phyloP scores from a whole-genome alignment of 495 filamentous ascomycete species.

The Ramalina intermedia region DNA sequence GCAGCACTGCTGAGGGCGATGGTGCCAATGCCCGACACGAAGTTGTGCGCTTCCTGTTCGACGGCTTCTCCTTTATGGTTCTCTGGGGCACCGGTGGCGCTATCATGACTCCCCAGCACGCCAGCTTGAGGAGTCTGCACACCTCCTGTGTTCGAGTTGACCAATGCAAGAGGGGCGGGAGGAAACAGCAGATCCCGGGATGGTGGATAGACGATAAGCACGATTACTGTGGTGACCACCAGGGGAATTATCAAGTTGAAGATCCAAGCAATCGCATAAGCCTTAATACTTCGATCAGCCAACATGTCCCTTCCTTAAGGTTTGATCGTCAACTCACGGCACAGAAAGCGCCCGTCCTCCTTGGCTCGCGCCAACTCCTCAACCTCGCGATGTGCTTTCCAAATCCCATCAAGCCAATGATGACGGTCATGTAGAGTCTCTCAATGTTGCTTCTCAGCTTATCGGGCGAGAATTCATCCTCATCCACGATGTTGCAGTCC shows the following conservation, averaged over 20 bases:
- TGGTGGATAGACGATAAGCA: slow-evolving; percentile 52
- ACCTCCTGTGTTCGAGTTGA: slow-evolving; percentile 45
- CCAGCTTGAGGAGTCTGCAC: slow-evolving; percentile 56
- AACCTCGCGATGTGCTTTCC: slow-evolving; percentile 63
- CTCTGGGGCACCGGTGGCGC: slow-evolving; percentile 68
- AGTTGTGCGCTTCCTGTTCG: slow-evolving; percentile 71
- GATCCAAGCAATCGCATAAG: slow-evolving; percentile 62
- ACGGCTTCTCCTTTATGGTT: slow-evolving; percentile 76
- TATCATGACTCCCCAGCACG: slow-evolving; percentile 62
- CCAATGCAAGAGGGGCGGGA: slow-evolving; percentile 50
- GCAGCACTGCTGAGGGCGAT: slow-evolving; percentile 63
- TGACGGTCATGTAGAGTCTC: slow-evolving; percentile 69
- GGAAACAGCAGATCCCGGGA: slow-evolving; percentile 57
- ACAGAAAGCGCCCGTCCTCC: slow-evolving; percentile 54
- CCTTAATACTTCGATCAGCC: slow-evolving; percentile 23
- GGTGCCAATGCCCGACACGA: slow-evolving; percentile 60
- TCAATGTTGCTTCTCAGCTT: slow-evolving; percentile 73
- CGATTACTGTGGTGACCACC: slow-evolving; percentile 40
- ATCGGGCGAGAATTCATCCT: slow-evolving; percentile 77
- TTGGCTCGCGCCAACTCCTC: slow-evolving; percentile 64
- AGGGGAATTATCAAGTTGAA: slow-evolving; percentile 59
- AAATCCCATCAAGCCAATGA: slow-evolving; percentile 49
- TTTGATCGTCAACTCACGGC: slow-evolving; percentile 25
- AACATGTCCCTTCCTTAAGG: neutral
- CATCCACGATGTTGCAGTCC: slow-evolving; percentile 68